Conservation (phyloP, 345 rosid genomes). For the Bretschneidera sinensis region DNA sequence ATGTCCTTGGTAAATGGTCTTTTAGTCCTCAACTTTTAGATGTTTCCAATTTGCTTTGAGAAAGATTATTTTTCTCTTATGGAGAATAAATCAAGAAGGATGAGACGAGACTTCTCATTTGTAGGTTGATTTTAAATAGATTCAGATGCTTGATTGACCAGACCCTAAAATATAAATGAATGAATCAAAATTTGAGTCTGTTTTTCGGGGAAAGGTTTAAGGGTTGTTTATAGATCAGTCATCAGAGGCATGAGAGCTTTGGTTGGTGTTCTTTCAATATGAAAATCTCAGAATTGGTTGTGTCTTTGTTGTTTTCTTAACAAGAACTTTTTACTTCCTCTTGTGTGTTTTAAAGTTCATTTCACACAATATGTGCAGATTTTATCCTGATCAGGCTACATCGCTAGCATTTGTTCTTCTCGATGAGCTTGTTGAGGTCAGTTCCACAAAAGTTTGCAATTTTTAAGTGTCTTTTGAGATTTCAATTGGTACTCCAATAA, state of each 20-base stretch:
- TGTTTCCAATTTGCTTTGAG: too few relatives aligned
- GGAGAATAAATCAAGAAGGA: too few relatives aligned
- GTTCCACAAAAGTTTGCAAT: conserved; percentile 1
- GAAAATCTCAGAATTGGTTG: too few relatives aligned
- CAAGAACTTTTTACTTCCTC: conserved; percentile 2
- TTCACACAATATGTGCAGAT: conserved; percentile 54
- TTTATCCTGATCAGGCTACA: conserved; percentile 67
- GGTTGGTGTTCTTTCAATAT: background rate
- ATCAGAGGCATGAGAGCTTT: background rate
- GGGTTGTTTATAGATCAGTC: background rate
- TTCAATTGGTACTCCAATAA: background rate
- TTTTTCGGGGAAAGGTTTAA: background rate
- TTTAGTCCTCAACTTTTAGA: too few relatives aligned
- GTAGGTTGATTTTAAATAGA: too few relatives aligned
- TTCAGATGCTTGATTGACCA: too few relatives aligned
- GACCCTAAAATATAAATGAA: too few relatives aligned
- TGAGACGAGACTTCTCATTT: too few relatives aligned
- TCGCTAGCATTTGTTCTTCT: conserved; percentile 67
- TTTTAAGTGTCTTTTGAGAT: background rate
- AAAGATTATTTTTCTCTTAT: too few relatives aligned
- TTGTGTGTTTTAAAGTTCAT: background rate
- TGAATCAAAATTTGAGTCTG: too few relatives aligned
- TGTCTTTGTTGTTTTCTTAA: background rate
- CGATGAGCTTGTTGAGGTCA: conserved; percentile 69
- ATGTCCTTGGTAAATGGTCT: too few relatives aligned